A percentile compares a stretch with the other conserved stretches of the same genome.
phyloP scores from a whole-genome alignment of 441 rosid species.

The Erysimum cheiri region DNA sequence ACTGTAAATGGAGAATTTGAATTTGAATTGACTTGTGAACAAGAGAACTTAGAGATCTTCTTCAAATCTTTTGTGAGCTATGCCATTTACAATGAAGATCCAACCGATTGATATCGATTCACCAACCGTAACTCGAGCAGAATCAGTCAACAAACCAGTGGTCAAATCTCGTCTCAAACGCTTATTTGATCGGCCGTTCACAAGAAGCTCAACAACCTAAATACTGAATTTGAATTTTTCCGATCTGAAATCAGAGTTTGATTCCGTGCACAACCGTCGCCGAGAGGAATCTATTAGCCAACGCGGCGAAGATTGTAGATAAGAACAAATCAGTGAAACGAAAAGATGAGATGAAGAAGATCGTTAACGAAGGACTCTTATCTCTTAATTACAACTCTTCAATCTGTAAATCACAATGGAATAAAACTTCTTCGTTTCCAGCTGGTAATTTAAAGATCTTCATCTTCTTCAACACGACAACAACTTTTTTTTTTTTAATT shows the following conservation, averaged over 20 bases:
- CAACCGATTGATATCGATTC: constrained; percentile 80
- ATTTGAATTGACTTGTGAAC: constrained; percentile 37
- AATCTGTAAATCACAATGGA: too few relatives aligned
- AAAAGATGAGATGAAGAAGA: constrained; percentile 70
- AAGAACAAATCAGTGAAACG: constrained; percentile 66
- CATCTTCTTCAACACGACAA: too few relatives aligned
- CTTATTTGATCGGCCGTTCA: constrained; percentile 84
- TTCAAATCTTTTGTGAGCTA: constrained; percentile 1
- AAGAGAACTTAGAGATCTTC: constrained; percentile 37
- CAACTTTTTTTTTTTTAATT: too few relatives aligned
- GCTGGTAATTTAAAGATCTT: too few relatives aligned
- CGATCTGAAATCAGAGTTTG: constrained; percentile 57
- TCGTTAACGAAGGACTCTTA: constrained; percentile 60
- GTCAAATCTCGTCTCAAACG: constrained; percentile 82
- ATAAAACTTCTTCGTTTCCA: too few relatives aligned
- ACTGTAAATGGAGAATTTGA: constrained; percentile 9
- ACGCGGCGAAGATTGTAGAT: constrained; percentile 75
- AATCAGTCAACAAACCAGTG: constrained; percentile 71
- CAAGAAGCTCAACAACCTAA: constrained; percentile 56
- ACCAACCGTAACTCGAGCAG: constrained; percentile 50
- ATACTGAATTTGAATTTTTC: constrained; percentile 3
- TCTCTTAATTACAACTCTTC: too few relatives aligned
- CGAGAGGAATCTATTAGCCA: constrained; percentile 80
- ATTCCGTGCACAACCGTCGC: constrained; percentile 67
- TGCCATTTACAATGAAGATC: constrained; percentile 75